phyloP scores from a whole-genome alignment of 768 basidiomycete species.

The Lactarius hatsudake region DNA sequence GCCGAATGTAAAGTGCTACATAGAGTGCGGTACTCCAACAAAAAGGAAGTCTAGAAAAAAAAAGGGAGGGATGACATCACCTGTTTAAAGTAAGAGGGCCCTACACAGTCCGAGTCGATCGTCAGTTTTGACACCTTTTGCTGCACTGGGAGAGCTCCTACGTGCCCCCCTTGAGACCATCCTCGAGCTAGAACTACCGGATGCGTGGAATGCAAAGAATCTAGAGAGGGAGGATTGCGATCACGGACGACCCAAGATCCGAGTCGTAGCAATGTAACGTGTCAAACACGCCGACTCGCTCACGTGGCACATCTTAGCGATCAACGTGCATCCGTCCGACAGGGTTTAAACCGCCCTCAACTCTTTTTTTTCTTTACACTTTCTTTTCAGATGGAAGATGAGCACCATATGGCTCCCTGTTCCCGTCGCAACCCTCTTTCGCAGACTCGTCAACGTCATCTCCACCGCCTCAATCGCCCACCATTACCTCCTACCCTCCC shows the following conservation, averaged over 20 bases:
- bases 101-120: too few species aligned
- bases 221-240: neutral
- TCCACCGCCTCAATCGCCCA: constrained; percentile 69
- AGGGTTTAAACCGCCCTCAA: neutral
- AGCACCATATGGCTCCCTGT: constrained; percentile 50
- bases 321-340: neutral
- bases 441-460: constrained; percentile 63
- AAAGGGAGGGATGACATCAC: too few species aligned
- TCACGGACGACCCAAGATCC: neutral
- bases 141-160: too few species aligned
- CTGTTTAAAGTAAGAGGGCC: too few species aligned
- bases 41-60: too few species aligned
- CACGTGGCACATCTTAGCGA: neutral
- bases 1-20: too few species aligned
- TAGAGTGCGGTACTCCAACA: too few species aligned
- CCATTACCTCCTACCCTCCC: constrained; percentile 49
- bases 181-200: neutral
- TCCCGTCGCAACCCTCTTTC: constrained; percentile 59
- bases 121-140: too few species aligned
- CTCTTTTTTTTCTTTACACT: neutral
- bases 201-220: too few species aligned
- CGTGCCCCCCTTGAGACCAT: neutral
- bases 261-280: neutral
- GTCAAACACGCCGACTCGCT: too few species aligned
- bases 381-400: constrained; percentile 36